Base-by-base conservation (phyloP, 1,139 yeast species). In the Blastobotrys capitulatus region DNA sequence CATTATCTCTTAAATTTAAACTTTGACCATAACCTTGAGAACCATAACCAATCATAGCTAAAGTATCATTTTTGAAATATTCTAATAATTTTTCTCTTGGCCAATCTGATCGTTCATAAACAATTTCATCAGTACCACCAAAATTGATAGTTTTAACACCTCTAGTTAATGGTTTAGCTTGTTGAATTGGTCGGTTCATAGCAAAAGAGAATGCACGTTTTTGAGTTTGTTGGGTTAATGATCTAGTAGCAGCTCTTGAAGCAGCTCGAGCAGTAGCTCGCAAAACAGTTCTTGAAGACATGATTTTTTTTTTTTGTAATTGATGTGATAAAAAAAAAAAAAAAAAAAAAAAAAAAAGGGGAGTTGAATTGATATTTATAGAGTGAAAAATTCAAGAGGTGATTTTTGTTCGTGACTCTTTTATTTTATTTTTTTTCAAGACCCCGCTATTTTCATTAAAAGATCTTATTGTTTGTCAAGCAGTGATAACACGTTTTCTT, bases 1-100 rank as follows among this genome's bases (percentile, higher is more conserved):
- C 98, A 68, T 92, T 90, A 80, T 92, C 98, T 79, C 98, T 87
- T 79, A 92, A 77, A 89, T 92, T 92, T 67, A 92, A 83, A 76
- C 97, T 97, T 80, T 92, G 98, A 71, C 98, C 98, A 80, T 92
- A 92, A 77, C 98, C 98, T 79, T 92, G 98, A 63, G 98, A 92
- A 70, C 98, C 98, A 82, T 92, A 92, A 75, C 98, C 98, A 64
- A 92, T 90, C 69, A 92, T 77, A 62, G 98, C 97, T 69, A 92
- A 78, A 57, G 98, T 92, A 73, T 92, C 98, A 75, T 90, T 78
- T 82, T 92, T 90, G 88, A 92, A 92, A 82, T 89, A 92, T 68
- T 89, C 94, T 61, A 84, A 79, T 67, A 92, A 80, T 79, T 86
- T 92, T 78, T 92, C 98, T 72, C 85, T 81, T 75, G 98, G 98